These are phyloP conservation scores for Dictyostelium purpureum DNA, from an alignment of 78 protist genomes.

Conservation along the genomic window DNA sequence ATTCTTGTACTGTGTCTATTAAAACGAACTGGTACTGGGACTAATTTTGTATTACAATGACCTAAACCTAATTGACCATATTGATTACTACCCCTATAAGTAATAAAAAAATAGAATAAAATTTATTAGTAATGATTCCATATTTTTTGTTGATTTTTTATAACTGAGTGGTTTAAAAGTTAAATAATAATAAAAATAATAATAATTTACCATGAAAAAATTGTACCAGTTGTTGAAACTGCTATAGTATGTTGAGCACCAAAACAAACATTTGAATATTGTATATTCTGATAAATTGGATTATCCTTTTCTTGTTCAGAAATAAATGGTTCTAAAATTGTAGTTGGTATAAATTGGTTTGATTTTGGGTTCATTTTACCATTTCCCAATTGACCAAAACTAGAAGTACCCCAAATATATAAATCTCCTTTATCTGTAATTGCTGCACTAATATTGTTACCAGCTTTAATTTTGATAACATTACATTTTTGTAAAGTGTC, in stretches of 20 bases:
- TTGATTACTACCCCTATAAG: constrained; percentile 32
- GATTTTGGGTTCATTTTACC: not conserved
- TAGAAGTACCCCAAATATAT: constrained; percentile 45
- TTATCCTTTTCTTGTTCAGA: not conserved
- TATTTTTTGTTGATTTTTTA: too few species aligned
- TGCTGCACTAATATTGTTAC: constrained; percentile 39
- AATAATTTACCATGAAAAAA: constrained; percentile 67
- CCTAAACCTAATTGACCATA: constrained; percentile 59
- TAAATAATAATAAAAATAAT: too few species aligned
- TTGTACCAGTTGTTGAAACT: constrained; percentile 17
- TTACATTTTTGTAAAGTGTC: not conserved
- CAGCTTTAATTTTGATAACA: constrained; percentile 18
- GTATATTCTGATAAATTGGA: not conserved
- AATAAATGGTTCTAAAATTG: constrained; percentile 5
- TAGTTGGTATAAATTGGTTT: not conserved
- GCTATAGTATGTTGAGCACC: constrained; percentile 53
- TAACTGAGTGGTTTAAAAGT: too few species aligned
- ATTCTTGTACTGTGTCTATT: not conserved
- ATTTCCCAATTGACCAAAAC: constrained; percentile 63
- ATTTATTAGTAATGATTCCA: too few species aligned
- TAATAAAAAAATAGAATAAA: too few species aligned
- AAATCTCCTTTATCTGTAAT: constrained; percentile 41
- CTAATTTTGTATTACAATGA: constrained; percentile 33
- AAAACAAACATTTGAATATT: constrained; percentile 30
- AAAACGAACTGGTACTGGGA: constrained; percentile 6